Base-by-base conservation (phyloP, 192 early-diverging fungal species). In the Podila horticola region DNA sequence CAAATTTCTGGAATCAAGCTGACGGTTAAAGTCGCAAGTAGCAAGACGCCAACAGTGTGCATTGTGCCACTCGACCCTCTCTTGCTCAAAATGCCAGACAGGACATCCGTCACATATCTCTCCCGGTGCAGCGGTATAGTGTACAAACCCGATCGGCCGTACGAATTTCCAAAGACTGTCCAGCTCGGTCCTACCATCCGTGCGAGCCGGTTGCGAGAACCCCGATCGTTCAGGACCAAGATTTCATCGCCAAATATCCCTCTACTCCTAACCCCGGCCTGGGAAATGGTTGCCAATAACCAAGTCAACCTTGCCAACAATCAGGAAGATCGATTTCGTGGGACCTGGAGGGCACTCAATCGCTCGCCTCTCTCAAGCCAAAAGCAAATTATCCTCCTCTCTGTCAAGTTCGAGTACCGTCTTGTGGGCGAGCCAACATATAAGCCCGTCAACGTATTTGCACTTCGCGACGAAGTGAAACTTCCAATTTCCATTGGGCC, bases 401-500 rank as follows among this genome's bases (percentile, higher is more conserved):
- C 70, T 0, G 72, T 65, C 17, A 73, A 64, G 34, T 83, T 79
- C 11, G 69, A 83, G 17, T 88, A 83, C 30, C 84, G 87, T 36
- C 28, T 88, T 3, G 72, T 88, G 11, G 87, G 87, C 6, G 87
- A 88, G 4, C 28, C 66, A 12, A 64, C 76, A 11, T 84, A 86
- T 29, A 52, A 70, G 28, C 61, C 84, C 1, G 72, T 71, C 2
- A 70, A 74, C 8, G 30, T 55, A 0, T 33, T 84, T 33, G 66
- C 29, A 5, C 28, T 83, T 19, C 71, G 68, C 10, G 74, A 75
- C 15, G 52, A 3, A 62, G 0, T 67, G 13, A 75, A 67, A 13
- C 77, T 84, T 11, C 83, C 83, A 8, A 48, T 66, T 24, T 57
- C 72, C 1, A 68, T 88, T 28, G 85, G 61, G 7, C 84, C 84